phyloP scores from a whole-genome alignment of 2,329 filamentous ascomycete species.

The Aspergillus quadrilineatus region DNA sequence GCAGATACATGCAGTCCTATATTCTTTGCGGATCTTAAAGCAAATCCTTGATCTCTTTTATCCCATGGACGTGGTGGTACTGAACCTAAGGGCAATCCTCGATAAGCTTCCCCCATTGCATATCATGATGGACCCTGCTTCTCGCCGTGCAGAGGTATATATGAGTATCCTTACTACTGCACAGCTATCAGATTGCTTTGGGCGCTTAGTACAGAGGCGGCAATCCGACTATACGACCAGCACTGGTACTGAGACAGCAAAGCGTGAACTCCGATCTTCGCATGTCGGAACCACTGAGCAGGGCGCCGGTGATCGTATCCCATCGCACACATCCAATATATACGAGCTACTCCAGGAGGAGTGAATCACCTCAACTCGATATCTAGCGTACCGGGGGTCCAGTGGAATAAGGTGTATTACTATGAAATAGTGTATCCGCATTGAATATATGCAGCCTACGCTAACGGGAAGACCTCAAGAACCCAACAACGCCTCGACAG shows the following conservation, averaged over 20 bases:
- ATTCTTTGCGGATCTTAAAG: conserved; percentile 62
- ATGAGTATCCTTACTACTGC: conserved; percentile 7
- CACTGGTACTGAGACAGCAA: too few species aligned
- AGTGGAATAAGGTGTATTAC: too few species aligned
- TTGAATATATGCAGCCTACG: not conserved
- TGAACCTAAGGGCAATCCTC: conserved; percentile 23
- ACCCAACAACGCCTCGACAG: conserved; percentile 80
- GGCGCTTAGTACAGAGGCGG: not conserved
- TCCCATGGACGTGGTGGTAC: conserved; percentile 15
- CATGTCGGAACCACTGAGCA: not conserved
- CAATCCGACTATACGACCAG: not conserved
- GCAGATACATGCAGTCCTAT: conserved; percentile 60
- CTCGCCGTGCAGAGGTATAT: conserved; percentile 20
- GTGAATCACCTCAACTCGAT: not conserved
- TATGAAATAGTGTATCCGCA: not conserved
- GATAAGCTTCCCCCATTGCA: conserved; percentile 29
- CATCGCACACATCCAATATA: conserved; percentile 9
- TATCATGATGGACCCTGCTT: conserved; percentile 29
- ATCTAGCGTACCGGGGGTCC: not conserved
- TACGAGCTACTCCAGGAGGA: conserved; percentile 15
- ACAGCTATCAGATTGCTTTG: conserved; percentile 12
- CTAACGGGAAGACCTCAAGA: conserved; percentile 63
- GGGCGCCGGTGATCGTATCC: not conserved
- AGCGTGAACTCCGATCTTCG: not conserved
- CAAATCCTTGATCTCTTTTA: conserved; percentile 48